phyloP scores from a whole-genome alignment of 1,139 yeast genomes.

The Debaryomycetaceae sp. region DNA sequence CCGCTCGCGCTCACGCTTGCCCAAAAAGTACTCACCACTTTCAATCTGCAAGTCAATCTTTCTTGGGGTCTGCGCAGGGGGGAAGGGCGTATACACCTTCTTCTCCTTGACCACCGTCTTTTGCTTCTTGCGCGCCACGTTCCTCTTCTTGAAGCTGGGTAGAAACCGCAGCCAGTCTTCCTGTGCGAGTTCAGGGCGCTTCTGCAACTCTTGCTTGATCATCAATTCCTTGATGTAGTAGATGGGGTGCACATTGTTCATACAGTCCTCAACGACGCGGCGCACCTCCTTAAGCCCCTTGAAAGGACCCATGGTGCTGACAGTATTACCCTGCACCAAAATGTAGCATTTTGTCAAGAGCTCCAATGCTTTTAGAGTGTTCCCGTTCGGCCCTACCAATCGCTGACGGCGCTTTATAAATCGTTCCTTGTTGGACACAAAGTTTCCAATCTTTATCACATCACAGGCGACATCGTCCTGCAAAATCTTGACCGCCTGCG shows the following conservation, averaged over 20 bases:
- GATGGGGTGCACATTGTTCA: constrained; percentile 93
- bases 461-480: constrained; percentile 95
- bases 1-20: constrained; percentile 67
- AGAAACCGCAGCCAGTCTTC: constrained; percentile 97
- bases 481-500: constrained; percentile 86
- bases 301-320: constrained; percentile 93
- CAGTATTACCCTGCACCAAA: constrained; percentile 95
- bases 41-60: constrained; percentile 96
- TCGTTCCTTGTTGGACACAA: constrained; percentile 83
- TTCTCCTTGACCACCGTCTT: constrained; percentile 53
- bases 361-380: constrained; percentile 91
- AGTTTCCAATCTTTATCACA: constrained; percentile 86
- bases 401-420: constrained; percentile 94
- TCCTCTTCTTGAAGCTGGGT: constrained; percentile 94
- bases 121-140: constrained; percentile 88
- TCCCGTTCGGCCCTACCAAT: constrained; percentile 93
- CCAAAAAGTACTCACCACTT: constrained; percentile 95
- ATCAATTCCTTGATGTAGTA: constrained; percentile 93
- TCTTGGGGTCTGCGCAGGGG: constrained; percentile 95
- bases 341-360: constrained; percentile 87
- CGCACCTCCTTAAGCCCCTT: constrained; percentile 88
- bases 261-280: constrained; percentile 94
- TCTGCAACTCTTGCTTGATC: constrained; percentile 92
- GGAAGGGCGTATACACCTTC: constrained; percentile 96
- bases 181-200: constrained; percentile 87